Percentiles rank a stretch among this genome's conserved stretches.
Evolutionary conservation across 225 moss, liverwort and hornwort genomes (phyloP).

Genomic region (Sphagnum contortum): DNA sequence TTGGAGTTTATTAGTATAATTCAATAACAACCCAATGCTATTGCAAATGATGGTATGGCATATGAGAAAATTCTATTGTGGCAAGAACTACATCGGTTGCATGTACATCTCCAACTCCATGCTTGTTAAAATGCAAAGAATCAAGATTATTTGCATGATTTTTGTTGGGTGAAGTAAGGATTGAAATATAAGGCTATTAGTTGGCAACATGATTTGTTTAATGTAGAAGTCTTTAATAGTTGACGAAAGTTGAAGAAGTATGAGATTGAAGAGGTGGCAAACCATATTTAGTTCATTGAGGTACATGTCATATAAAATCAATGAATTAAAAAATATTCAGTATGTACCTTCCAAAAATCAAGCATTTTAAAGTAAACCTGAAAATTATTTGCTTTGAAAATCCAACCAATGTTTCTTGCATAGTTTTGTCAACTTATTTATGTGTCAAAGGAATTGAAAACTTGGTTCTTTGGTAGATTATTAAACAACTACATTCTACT

Average conservation of each 20-base stretch:
- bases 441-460: no score
- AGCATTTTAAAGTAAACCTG: no score
- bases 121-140: background rate
- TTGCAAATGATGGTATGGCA: constrained; percentile 21
- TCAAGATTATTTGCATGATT: no score
- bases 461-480: no score
- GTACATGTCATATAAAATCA: background rate
- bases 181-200: no score
- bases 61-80: constrained; percentile 50
- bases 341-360: no score
- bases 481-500: no score
- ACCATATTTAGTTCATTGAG: constrained; percentile 30
- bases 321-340: no score
- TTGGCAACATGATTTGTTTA: constrained; percentile 11
- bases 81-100: constrained; percentile 55
- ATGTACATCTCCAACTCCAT: constrained; percentile 20
- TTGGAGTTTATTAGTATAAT: constrained; percentile 10
- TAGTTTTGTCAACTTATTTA: no score
- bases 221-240: constrained; percentile 16
- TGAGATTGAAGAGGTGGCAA: constrained; percentile 37
- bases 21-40: constrained; percentile 13
- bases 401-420: no score
- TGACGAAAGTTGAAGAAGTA: constrained; percentile 26
- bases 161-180: no score
- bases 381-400: no score